phyloP scores from a whole-genome alignment of 148 eudicot species.

The Linanthus parryae region DNA sequence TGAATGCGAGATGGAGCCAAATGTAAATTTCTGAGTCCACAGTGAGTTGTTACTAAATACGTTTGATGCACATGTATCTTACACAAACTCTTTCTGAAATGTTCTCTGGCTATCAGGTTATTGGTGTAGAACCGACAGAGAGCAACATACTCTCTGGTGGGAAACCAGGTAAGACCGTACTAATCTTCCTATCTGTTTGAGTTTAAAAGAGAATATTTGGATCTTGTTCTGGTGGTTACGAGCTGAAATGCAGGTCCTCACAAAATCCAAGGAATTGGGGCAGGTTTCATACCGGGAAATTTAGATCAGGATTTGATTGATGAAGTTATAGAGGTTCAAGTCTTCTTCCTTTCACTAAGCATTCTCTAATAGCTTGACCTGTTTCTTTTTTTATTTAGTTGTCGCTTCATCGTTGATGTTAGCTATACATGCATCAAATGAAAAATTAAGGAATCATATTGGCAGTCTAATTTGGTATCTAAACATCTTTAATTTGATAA shows the following conservation, averaged over 20 bases:
- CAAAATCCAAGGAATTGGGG: slow-evolving; percentile 99
- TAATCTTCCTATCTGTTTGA: not conserved
- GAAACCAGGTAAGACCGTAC: slow-evolving; percentile 72
- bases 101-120: too few species aligned
- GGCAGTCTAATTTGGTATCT: too few species aligned
- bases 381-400: too few species aligned
- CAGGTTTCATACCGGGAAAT: slow-evolving; percentile 92
- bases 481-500: too few species aligned
- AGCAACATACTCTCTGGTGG: slow-evolving; percentile 97
- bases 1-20: not conserved
- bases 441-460: too few species aligned
- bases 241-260: slow-evolving; percentile 80
- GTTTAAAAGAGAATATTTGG: not conserved
- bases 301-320: slow-evolving; percentile 70
- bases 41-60: too few species aligned
- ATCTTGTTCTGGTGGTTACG: slow-evolving; percentile 13
- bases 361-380: too few species aligned
- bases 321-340: slow-evolving; percentile 88
- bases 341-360: too few species aligned
- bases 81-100: too few species aligned
- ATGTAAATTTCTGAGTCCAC: slow-evolving; percentile 5
- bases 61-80: too few species aligned
- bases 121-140: slow-evolving; percentile 91
- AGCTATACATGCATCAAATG: too few species aligned
- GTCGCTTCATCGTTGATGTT: too few species aligned